Conservation (phyloP, 2,329 filamentous ascomycete genomes). For the Akanthomyces uredinophilus region DNA sequence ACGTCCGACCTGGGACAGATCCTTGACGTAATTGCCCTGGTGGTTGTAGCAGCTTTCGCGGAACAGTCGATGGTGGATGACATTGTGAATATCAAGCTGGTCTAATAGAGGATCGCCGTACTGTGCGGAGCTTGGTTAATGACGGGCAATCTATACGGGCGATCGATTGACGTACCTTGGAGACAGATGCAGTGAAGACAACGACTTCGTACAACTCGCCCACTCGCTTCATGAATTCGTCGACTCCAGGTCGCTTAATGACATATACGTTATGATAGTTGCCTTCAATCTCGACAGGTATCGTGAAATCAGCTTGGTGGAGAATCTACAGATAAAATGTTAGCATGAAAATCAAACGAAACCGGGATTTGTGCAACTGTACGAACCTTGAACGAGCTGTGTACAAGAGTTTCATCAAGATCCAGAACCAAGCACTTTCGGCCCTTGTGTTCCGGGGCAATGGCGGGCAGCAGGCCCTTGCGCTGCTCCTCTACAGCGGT, state of each 20-base stretch:
- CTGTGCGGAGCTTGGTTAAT: slow-evolving; percentile 39
- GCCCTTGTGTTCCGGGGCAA: slow-evolving; percentile 72
- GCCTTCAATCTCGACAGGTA: slow-evolving; percentile 97
- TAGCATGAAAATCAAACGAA: slow-evolving; percentile 15
- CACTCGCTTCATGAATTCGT: slow-evolving; percentile 97
- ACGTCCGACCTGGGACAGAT: slow-evolving; percentile 92
- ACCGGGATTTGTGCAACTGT: not conserved
- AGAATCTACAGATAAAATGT: slow-evolving; percentile 60
- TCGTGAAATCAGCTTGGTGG: slow-evolving; percentile 97
- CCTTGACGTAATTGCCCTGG: slow-evolving; percentile 99
- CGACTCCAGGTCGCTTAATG: slow-evolving; percentile 97
- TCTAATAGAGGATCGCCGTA: slow-evolving; percentile 95
- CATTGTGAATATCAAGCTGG: slow-evolving; percentile 93
- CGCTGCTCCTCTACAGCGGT: slow-evolving; percentile 38
- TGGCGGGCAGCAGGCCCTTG: slow-evolving; percentile 75
- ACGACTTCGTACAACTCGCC: slow-evolving; percentile 98
- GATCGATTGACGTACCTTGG: slow-evolving; percentile 60
- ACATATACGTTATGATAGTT: slow-evolving; percentile 99
- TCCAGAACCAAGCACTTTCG: slow-evolving; percentile 94
- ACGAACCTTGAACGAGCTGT: slow-evolving; percentile 94
- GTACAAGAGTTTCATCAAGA: slow-evolving; percentile 92
- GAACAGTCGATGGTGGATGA: slow-evolving; percentile 94
- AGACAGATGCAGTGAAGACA: slow-evolving; percentile 96
- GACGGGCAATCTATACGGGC: too few relatives aligned
- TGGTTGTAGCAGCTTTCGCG: slow-evolving; percentile 99